Evolutionary conservation across 2,329 filamentous ascomycete species (phyloP).

Genomic region (Colletotrichum sp.): DNA sequence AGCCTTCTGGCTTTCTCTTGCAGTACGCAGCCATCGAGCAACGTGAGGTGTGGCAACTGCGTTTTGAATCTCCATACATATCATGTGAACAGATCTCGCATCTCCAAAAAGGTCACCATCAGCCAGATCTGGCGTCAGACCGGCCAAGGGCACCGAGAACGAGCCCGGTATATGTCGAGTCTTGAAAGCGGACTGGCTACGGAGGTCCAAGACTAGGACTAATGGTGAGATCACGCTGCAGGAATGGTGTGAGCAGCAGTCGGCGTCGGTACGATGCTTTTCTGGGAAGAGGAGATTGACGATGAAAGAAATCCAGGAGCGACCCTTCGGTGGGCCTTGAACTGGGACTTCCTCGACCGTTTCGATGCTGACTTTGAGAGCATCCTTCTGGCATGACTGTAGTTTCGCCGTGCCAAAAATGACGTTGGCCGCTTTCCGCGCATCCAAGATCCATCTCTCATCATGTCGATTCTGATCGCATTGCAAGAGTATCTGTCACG

Average conservation of each 20-base stretch:
- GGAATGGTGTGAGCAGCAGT: neutral
- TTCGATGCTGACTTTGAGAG: neutral
- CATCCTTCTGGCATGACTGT: neutral
- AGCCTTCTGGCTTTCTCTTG: neutral
- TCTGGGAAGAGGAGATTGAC: neutral
- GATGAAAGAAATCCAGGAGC: neutral
- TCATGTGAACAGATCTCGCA: neutral
- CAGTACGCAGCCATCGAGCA: neutral
- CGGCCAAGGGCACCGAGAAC: neutral
- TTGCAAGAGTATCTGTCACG: slow-evolving; percentile 24
- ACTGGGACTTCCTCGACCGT: neutral
- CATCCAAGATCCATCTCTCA: slow-evolving; percentile 29
- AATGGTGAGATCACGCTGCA: neutral
- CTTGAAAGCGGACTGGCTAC: neutral
- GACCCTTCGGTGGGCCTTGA: neutral
- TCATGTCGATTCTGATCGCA: slow-evolving; percentile 31
- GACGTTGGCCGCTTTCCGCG: slow-evolving; percentile 12
- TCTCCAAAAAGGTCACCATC: slow-evolving; percentile 13
- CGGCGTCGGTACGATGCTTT: rapidly evolving
- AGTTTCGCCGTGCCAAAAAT: slow-evolving; percentile 5
- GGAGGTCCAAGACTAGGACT: neutral
- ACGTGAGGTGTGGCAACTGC: neutral
- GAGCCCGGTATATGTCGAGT: slow-evolving; percentile 7
- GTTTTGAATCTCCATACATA: neutral
- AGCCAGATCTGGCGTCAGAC: neutral